Evolutionary conservation across 805 yeast genomes (phyloP), one percentile per base, ranked within the genome.

Genomic region (Starmerella vaccinii): DNA sequence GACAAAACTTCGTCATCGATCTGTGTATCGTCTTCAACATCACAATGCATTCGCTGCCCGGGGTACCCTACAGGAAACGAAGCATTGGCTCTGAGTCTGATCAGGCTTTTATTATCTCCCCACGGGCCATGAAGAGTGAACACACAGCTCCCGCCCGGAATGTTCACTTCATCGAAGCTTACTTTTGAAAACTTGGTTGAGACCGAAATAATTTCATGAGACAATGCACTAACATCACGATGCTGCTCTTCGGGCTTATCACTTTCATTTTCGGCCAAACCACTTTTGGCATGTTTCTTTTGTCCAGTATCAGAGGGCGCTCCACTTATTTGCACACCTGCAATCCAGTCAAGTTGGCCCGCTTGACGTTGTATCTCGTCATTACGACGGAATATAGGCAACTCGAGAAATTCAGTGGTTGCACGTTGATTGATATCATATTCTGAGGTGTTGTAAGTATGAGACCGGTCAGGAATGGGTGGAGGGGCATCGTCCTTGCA

Each of bases 111-210:
- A 19, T 74, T 77, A 23, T 38, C 61, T 0, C 77, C 73, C 85
- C 88, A 81, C 0, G 87, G 85, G 0, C 97, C 97, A 56, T 80
- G 76, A 47, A 92, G 65, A n/a, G 94, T 80, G 12, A 92, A 65
- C 2, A 80, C 78, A 50, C 89, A 69, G 27, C 74, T 79, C 37
- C 97, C 96, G 0, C 95, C 82, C 0, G 94, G 78, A 0, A 90
- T 95, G 2, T 92, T 81, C 5, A 92, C 88, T 58, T 80, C 80
- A 61, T 90, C 97, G 64, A 92, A 88, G 1, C 81, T 70, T 3
- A 92, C 75, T 58, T 83, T 86, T 0, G 96, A 95, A 63, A 89
- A 88, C 59, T 84, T 85, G 58, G 82, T 88, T 2, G 95, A 95
- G 6, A 88, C 87, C 16, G 77, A 71, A 56, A 94, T 82, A 1